Percentiles rank a stretch among this genome's conserved stretches.
These are phyloP conservation scores for Toxoplasma gondii DNA, from an alignment of 169 alveolate species.

Conservation along the genomic window DNA sequence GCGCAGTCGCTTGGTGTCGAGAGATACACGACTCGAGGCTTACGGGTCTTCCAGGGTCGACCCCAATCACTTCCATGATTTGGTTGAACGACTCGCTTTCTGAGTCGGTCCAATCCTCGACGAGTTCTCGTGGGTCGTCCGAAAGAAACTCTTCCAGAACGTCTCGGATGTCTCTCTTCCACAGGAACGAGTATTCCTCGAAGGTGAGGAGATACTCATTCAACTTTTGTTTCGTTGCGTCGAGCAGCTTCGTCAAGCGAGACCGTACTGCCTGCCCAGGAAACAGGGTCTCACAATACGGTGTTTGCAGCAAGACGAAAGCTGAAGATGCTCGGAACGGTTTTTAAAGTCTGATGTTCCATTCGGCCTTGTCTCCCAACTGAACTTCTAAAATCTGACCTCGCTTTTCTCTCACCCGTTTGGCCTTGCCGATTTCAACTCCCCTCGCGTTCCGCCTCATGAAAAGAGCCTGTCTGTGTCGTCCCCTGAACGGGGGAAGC, in stretches of 20 bases:
- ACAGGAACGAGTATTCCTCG: constrained; percentile 86
- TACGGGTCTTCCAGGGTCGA: constrained; percentile 66
- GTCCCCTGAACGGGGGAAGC: too few species aligned
- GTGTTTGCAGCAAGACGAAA: not conserved
- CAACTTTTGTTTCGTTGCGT: constrained; percentile 66
- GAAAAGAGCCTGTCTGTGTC: too few species aligned
- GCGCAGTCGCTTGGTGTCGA: too few species aligned
- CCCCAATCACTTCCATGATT: constrained; percentile 83
- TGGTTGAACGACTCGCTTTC: constrained; percentile 70
- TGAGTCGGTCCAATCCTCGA: constrained; percentile 71
- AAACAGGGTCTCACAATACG: not conserved
- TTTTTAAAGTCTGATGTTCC: too few species aligned
- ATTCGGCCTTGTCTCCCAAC: too few species aligned
- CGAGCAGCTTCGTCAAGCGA: constrained; percentile 78
- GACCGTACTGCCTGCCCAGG: constrained; percentile 77
- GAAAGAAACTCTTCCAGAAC: constrained; percentile 82
- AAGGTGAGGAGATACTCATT: constrained; percentile 73
- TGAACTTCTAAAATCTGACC: too few species aligned
- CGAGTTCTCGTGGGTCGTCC: constrained; percentile 80
- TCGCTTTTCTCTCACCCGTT: too few species aligned
- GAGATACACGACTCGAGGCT: not conserved
- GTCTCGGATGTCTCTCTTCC: constrained; percentile 89
- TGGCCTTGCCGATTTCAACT: too few species aligned
- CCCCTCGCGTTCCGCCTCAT: too few species aligned
- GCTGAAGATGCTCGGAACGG: too few species aligned